Evolutionary conservation across 768 basidiomycete species (phyloP), one percentile per base, ranked within the genome.

Genomic region (Russula compacta): DNA sequence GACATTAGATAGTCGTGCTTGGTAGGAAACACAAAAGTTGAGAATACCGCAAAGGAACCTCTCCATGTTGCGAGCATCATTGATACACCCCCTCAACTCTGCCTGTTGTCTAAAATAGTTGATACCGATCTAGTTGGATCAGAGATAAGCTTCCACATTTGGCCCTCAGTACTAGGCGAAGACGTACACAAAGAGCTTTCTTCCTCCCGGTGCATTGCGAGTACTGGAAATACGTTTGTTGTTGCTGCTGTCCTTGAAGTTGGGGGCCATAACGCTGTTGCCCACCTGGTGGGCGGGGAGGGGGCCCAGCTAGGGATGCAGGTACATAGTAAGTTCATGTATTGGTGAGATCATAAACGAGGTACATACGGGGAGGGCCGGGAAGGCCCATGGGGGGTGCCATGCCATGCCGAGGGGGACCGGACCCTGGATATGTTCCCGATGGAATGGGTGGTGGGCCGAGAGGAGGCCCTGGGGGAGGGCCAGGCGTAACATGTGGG

Each of bases 21-120:
- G 3, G 43, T 40, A 21, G 43, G 36, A 42, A 24, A 8, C 10
- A 5, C 53, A 36, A 39, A 39, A 51, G 19, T 29, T 35, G 24
- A 53, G 19, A 63, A 39, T 59, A 75, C 76, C 58, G 63, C 71
- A 73, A 39, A 81, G 65, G 75, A 84, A 84, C 15, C 74, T 70
- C 55, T 76, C 67, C 24, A 84, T 73, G 67, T 83, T 85, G 38
- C 71, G 69, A 0, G 79, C 83, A 62, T 85, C 83, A 66, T 84
- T 84, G 70, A 83, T 82, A 66, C 83, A 85, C 4, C 83, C 83
- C 29, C 70, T 69, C 21, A 83, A 69, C 56, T 75, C 78, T 12
- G 68, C 71, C 15, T 68, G 66, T 14, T 76, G 72, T 0, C 81
- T 77, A 33, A 74, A 65, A 68, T 83, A 83, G 69, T 78, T 78